phyloP scores from a whole-genome alignment of 495 filamentous ascomycete genomes.

The Neurospora sp. region DNA sequence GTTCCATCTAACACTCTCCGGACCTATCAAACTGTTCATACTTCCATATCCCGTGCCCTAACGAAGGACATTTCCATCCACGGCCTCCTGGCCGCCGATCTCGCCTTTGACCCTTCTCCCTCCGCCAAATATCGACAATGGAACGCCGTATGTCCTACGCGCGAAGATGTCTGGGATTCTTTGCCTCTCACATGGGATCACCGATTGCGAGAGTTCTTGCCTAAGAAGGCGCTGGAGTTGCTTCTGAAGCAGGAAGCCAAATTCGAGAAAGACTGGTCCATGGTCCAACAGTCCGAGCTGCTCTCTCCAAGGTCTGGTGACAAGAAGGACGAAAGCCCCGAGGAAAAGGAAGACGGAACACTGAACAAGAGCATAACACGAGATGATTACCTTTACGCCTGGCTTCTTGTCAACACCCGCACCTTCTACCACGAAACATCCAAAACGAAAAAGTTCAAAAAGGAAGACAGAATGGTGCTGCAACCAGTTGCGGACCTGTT shows the following conservation, averaged over 20 bases:
- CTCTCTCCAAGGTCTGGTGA: background rate
- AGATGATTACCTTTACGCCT: constrained; percentile 55
- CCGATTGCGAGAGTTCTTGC: constrained; percentile 38
- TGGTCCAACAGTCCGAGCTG: constrained; percentile 34
- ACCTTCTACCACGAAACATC: constrained; percentile 64
- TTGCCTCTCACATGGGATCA: constrained; percentile 64
- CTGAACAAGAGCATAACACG: constrained; percentile 38
- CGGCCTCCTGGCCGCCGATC: constrained; percentile 58
- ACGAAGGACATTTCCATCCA: constrained; percentile 51
- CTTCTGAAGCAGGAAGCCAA: constrained; percentile 53
- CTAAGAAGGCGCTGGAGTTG: constrained; percentile 34
- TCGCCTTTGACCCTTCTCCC: constrained; percentile 41
- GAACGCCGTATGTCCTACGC: constrained; percentile 58
- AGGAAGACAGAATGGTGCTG: constrained; percentile 68
- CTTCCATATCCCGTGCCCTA: constrained; percentile 32
- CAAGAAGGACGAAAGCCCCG: background rate
- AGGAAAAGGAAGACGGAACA: background rate
- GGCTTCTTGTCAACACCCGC: constrained; percentile 76
- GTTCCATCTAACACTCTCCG: constrained; percentile 57
- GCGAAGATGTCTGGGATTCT: constrained; percentile 45
- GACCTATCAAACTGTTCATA: constrained; percentile 49
- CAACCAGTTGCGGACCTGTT: constrained; percentile 83
- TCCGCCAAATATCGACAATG: constrained; percentile 38
- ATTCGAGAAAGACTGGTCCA: constrained; percentile 50
- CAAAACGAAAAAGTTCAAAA: constrained; percentile 37